Percentiles rank a stretch among this genome's conserved stretches.
phyloP scores from a whole-genome alignment of 2,329 filamentous ascomycete species.

The Pseudogymnoascus verrucosus region DNA sequence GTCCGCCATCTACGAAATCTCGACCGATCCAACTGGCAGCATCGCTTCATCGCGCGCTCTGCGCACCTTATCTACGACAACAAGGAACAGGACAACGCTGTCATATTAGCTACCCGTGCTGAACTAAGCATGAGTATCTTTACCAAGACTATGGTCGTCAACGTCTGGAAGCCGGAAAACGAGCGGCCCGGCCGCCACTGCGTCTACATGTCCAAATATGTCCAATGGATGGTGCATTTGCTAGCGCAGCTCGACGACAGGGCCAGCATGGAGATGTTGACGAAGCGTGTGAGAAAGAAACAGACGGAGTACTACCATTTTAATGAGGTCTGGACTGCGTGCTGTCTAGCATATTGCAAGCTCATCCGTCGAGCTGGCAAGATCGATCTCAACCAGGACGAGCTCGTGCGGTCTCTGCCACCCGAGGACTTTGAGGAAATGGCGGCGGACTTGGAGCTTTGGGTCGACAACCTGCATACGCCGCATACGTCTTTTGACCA shows the following conservation, averaged over 20 bases:
- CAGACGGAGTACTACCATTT: slow-evolving; percentile 41
- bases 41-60: slow-evolving; percentile 58
- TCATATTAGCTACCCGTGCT: slow-evolving; percentile 45
- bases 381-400: slow-evolving; percentile 54
- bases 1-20: slow-evolving; percentile 31
- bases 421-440: slow-evolving; percentile 57
- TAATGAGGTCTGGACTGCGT: slow-evolving; percentile 21
- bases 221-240: slow-evolving; percentile 55
- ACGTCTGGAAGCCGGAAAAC: slow-evolving; percentile 66
- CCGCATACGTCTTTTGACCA: slow-evolving; percentile 47
- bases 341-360: slow-evolving; percentile 27
- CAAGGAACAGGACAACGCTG: slow-evolving; percentile 29
- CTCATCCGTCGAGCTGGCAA: slow-evolving; percentile 49
- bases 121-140: slow-evolving; percentile 65
- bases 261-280: slow-evolving; percentile 51
- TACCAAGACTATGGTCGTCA: slow-evolving; percentile 65
- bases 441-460: slow-evolving; percentile 51
- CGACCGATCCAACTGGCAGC: slow-evolving; percentile 70
- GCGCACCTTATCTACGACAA: slow-evolving; percentile 56
- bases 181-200: slow-evolving; percentile 65
- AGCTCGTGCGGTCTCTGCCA: slow-evolving; percentile 56
- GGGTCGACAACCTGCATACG: slow-evolving; percentile 43
- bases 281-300: slow-evolving; percentile 56
- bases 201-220: slow-evolving; percentile 65
- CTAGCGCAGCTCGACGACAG: slow-evolving; percentile 56